A percentile compares a stretch with the other conserved stretches of the same genome.
phyloP scores from a whole-genome alignment of 1,284 basidiomycete genomes.

The Austroboletus novae-zelandiae region DNA sequence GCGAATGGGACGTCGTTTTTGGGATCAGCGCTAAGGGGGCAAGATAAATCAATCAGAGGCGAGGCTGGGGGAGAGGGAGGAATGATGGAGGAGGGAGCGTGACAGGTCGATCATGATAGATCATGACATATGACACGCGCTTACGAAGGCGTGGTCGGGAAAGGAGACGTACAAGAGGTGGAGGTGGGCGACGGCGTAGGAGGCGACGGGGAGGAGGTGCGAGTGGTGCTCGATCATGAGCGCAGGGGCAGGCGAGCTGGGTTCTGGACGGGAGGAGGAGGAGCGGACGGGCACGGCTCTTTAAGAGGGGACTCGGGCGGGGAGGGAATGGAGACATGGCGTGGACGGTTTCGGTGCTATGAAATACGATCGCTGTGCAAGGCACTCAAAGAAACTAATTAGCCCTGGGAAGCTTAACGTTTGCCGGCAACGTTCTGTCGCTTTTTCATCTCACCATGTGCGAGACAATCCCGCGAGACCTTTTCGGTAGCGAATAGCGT shows the following conservation, averaged over 20 bases:
- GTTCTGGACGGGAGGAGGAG: constrained; percentile 13
- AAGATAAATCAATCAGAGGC: constrained; percentile 12
- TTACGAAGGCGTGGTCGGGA: constrained; percentile 12
- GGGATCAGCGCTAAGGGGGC: constrained; percentile 33
- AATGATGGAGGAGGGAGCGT: constrained; percentile 10
- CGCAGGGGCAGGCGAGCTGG: constrained; percentile 8
- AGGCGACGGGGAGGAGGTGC: constrained; percentile 43
- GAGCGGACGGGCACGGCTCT: constrained; percentile 9
- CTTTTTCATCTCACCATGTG: constrained; percentile 28
- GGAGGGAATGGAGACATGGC: constrained; percentile 5
- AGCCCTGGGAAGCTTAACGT: constrained; percentile 35
- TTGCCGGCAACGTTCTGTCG: constrained; percentile 32
- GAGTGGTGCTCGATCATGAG: constrained; percentile 45
- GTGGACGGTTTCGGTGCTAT: constrained; percentile 15
- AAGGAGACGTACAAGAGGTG: constrained; percentile 50
- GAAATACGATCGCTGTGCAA: constrained; percentile 36
- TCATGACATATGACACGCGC: constrained; percentile 31
- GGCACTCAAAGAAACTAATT: constrained; percentile 34
- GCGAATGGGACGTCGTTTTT: constrained; percentile 40
- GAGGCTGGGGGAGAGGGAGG: neutral
- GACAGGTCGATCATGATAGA: constrained; percentile 28
- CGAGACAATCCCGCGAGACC: constrained; percentile 30
- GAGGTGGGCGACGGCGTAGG: constrained; percentile 62
- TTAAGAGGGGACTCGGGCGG: constrained; percentile 18
- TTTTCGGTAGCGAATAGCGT: constrained; percentile 40